phyloP scores from a whole-genome alignment of 257 asterid genomes.

The Solanum rostratum region DNA sequence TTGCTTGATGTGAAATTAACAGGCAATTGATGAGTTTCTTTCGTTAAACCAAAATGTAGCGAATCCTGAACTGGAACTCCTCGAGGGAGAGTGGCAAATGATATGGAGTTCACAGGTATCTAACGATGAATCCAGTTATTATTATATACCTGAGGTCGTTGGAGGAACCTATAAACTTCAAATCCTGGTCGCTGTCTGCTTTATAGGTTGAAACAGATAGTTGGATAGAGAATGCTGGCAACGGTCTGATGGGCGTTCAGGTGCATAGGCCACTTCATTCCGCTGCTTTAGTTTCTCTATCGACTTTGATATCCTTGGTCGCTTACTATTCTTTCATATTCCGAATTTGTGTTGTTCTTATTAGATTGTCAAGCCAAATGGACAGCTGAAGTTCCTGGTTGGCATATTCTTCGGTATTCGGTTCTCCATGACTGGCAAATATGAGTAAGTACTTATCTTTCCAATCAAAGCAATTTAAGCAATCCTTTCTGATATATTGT shows the following conservation, averaged over 20 bases:
- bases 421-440: slow-evolving; percentile 85
- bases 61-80: slow-evolving; percentile 44
- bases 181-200: background rate
- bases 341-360: background rate
- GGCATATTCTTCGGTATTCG: slow-evolving; percentile 55
- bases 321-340: background rate
- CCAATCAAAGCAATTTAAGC: background rate
- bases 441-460: slow-evolving; percentile 32
- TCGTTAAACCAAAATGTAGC: slow-evolving; percentile 17
- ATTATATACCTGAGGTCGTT: background rate
- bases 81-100: slow-evolving; percentile 88
- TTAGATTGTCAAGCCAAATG: slow-evolving; percentile 59
- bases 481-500: background rate
- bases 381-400: slow-evolving; percentile 62
- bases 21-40: slow-evolving; percentile 65
- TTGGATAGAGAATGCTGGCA: slow-evolving; percentile 93
- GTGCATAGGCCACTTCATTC: slow-evolving; percentile 13
- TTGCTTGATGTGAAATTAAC: slow-evolving; percentile 3
- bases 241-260: slow-evolving; percentile 92
- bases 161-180: background rate
- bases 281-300: background rate
- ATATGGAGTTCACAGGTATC: slow-evolving; percentile 92
- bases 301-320: too few species aligned
- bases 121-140: background rate
- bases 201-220: slow-evolving; percentile 82